Evolutionary conservation across 495 filamentous ascomycete species (phyloP).

Genomic region (Apiosordaria backusii): DNA sequence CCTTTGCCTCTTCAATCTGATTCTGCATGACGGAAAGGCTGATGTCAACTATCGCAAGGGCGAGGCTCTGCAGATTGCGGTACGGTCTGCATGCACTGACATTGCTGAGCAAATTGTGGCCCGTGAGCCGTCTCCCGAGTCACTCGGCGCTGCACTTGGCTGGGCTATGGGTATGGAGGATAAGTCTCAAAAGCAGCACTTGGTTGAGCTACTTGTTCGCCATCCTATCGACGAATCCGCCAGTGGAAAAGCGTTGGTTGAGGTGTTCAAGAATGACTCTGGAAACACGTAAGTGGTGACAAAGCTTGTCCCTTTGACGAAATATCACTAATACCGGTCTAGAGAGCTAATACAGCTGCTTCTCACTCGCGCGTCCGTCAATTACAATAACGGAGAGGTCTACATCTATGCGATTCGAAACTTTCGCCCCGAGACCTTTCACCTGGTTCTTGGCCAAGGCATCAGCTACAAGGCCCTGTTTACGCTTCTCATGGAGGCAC

Average conservation of each 20-base stretch:
- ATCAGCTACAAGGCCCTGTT: constrained; percentile 27
- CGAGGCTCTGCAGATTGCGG: constrained; percentile 37
- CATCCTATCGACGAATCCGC: constrained; percentile 31
- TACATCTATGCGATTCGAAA: constrained; percentile 31
- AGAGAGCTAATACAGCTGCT: constrained; percentile 24
- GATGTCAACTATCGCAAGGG: constrained; percentile 39
- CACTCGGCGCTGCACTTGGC: constrained; percentile 25
- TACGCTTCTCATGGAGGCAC: constrained; percentile 26
- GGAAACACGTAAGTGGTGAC: constrained; percentile 20
- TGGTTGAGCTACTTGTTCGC: constrained; percentile 25
- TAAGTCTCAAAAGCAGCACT: background rate
- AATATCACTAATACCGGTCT: background rate
- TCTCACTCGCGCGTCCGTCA: constrained; percentile 25
- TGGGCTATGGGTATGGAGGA: constrained; percentile 26
- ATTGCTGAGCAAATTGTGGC: constrained; percentile 34
- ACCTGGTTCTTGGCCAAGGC: constrained; percentile 29
- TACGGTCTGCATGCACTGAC: constrained; percentile 27
- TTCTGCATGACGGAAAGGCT: constrained; percentile 41
- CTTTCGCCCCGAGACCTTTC: constrained; percentile 24
- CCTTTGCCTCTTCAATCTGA: constrained; percentile 30
- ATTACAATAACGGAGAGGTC: constrained; percentile 34
- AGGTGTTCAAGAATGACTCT: constrained; percentile 31
- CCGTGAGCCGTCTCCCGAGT: constrained; percentile 30
- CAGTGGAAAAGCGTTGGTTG: constrained; percentile 34
- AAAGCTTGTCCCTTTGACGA: background rate